Conservation (phyloP, 345 rosid genomes). For the Bretschneidera sinensis region DNA sequence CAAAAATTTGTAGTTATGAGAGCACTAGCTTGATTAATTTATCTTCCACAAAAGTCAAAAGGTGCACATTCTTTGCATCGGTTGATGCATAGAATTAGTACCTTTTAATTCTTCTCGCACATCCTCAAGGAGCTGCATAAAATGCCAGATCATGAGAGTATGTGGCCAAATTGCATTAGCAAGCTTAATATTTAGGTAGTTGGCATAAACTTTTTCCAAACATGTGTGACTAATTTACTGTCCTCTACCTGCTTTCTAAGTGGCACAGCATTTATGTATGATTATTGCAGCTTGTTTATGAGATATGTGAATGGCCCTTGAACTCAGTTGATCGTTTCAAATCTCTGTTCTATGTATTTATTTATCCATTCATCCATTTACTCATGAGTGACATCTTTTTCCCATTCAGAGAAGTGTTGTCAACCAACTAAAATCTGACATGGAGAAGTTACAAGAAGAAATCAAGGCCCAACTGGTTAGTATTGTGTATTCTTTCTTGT, state of each 20-base stretch:
- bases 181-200: background rate
- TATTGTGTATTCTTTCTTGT: constrained; percentile 7
- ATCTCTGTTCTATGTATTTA: constrained; percentile 1
- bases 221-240: background rate
- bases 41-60: too few species aligned
- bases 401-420: constrained; percentile 73
- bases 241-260: background rate
- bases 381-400: background rate
- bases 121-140: background rate
- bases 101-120: background rate
- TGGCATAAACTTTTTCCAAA: background rate
- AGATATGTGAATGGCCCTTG: background rate
- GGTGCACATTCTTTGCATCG: too few species aligned
- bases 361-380: constrained; percentile 1
- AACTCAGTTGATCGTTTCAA: background rate
- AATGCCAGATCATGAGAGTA: background rate
- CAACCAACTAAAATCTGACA: constrained; percentile 87
- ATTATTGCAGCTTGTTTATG: constrained; percentile 7
- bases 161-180: background rate
- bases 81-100: too few species aligned
- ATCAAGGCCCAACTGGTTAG: constrained; percentile 77
- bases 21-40: too few species aligned
- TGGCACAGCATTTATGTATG: background rate
- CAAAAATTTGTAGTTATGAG: too few species aligned
- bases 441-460: constrained; percentile 78